Evolutionary conservation across 257 asterid species (phyloP).

Genomic region (Forsythia viridissima): DNA sequence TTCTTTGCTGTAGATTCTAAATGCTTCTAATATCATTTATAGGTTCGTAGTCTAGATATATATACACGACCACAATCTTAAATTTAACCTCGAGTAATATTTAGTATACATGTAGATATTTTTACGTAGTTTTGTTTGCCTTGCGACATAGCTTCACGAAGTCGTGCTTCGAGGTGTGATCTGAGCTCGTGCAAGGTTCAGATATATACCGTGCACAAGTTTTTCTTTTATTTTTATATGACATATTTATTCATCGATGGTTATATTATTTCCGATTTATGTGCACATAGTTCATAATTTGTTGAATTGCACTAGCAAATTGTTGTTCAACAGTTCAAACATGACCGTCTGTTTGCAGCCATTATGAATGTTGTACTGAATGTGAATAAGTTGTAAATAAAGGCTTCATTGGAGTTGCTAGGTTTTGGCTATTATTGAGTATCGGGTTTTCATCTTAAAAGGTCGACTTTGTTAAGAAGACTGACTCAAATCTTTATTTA

Average conservation of each 20-base stretch:
- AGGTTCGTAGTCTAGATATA: conserved; percentile 43
- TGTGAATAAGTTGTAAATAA: no score
- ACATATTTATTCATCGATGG: neutral
- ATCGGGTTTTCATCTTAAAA: neutral
- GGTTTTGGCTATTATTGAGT: neutral
- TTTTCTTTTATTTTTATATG: neutral
- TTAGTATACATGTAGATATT: conserved; percentile 42
- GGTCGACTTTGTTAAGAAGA: neutral
- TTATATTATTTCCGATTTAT: neutral
- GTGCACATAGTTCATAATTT: neutral
- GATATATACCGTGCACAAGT: neutral
- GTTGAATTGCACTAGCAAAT: neutral
- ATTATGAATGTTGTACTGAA: no score
- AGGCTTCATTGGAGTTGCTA: no score
- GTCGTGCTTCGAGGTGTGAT: conserved; percentile 29
- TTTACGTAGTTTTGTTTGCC: conserved; percentile 33
- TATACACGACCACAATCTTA: conserved; percentile 23
- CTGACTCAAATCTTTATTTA: no score
- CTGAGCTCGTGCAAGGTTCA: conserved; percentile 13
- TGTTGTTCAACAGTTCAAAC: no score
- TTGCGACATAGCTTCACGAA: conserved; percentile 26
- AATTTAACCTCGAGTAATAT: conserved; percentile 8
- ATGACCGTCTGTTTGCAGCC: no score
- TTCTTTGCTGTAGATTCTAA: conserved; percentile 82
- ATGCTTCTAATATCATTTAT: conserved; percentile 13